A percentile compares a stretch with the other conserved stretches of the same genome.
These are phyloP conservation scores for Lepidopterella palustris DNA, from an alignment of 495 filamentous ascomycete species.

Conservation along the genomic window DNA sequence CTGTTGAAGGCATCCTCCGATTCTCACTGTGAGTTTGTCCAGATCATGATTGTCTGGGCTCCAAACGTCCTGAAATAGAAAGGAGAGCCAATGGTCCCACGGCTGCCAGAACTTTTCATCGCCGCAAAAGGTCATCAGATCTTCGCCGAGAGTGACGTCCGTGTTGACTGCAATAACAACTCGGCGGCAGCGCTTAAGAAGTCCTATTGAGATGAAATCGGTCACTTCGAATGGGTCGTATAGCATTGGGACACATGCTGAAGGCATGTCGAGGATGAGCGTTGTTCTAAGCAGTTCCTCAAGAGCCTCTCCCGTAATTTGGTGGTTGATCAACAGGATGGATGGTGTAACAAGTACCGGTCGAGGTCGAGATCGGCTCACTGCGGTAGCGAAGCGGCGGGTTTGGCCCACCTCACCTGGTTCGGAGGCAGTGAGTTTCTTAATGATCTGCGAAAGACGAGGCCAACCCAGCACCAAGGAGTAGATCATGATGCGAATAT, in stretches of 20 bases:
- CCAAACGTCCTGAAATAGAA: neutral
- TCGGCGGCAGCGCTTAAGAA: conserved; percentile 1
- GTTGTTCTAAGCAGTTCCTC: neutral
- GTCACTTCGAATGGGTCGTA: neutral
- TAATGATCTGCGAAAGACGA: neutral
- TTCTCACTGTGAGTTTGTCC: neutral
- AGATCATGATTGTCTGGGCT: neutral
- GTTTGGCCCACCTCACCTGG: neutral
- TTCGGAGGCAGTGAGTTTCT: neutral
- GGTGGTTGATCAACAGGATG: conserved; percentile 5
- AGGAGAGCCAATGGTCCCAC: neutral
- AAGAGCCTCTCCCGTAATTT: conserved; percentile 7
- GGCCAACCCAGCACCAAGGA: conserved; percentile 5
- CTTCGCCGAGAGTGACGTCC: neutral
- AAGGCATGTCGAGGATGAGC: neutral
- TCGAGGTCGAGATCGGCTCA: neutral
- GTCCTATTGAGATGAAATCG: neutral
- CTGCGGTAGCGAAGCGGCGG: neutral
- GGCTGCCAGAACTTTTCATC: neutral
- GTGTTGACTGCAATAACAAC: neutral
- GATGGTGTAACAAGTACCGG: neutral
- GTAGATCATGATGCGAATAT: conserved; percentile 13
- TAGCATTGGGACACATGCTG: neutral
- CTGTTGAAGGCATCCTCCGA: neutral
- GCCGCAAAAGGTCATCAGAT: neutral